phyloP scores from a whole-genome alignment of 345 rosid species.

The Iberis pinnata region DNA sequence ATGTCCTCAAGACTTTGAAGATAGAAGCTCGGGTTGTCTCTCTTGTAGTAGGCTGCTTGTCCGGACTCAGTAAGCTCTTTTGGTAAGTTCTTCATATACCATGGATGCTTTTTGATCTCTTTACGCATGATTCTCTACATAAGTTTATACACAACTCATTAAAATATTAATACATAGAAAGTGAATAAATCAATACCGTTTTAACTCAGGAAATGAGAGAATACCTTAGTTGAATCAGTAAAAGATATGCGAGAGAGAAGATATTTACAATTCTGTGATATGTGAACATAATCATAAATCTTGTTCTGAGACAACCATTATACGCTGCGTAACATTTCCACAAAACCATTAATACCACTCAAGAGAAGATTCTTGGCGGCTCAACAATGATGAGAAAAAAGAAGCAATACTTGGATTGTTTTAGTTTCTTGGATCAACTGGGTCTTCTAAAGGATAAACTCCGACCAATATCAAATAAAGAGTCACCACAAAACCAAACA shows the following conservation, averaged over 20 bases:
- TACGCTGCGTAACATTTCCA: conserved; percentile 50
- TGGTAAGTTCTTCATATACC: conserved; percentile 92
- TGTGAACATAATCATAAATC: conserved; percentile 76
- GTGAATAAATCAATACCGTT: background rate
- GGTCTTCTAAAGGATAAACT: conserved; percentile 91
- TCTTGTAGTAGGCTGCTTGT: conserved; percentile 63
- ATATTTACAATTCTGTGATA: conserved; percentile 71
- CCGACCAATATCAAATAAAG: conserved; percentile 95
- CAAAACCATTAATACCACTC: too few relatives aligned
- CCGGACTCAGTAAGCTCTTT: conserved; percentile 73
- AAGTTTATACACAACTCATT: background rate
- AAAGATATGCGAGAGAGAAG: conserved; percentile 78
- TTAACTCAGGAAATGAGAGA: conserved; percentile 8
- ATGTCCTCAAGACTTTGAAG: too few relatives aligned
- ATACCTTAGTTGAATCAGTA: conserved; percentile 62
- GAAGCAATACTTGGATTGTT: conserved; percentile 63
- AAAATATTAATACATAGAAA: background rate
- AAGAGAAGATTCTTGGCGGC: too few relatives aligned
- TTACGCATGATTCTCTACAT: conserved; percentile 64
- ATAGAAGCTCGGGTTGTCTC: conserved; percentile 60
- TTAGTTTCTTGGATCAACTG: conserved; percentile 77
- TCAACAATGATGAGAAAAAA: background rate
- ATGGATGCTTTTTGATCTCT: conserved; percentile 80
- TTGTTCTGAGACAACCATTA: conserved; percentile 83
- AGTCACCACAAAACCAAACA: conserved; percentile 96